These are phyloP conservation scores for Venustampulla echinocandica DNA, from an alignment of 495 filamentous ascomycete species.

Conservation along the genomic window DNA sequence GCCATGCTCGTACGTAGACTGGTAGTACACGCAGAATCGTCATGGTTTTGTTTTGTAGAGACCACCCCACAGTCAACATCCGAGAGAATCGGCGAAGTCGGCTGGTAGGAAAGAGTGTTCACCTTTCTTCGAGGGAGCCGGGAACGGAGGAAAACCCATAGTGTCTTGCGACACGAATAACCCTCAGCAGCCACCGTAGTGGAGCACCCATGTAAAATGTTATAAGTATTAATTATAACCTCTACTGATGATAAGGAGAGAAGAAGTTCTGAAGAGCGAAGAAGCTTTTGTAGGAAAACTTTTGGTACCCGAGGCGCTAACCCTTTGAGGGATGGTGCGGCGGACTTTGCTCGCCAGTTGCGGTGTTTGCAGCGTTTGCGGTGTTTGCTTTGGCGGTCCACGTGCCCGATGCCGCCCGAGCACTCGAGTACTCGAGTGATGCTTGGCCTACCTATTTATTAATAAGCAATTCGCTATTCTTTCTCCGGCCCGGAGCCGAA, in stretches of 20 bases:
- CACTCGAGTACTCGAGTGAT: too few relatives aligned
- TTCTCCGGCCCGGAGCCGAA: too few relatives aligned
- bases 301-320: too few relatives aligned
- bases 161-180: constrained; percentile 30
- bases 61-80: constrained; percentile 46
- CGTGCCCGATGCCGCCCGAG: too few relatives aligned
- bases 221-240: constrained; percentile 29
- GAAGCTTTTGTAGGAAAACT: constrained; percentile 11
- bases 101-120: constrained; percentile 31
- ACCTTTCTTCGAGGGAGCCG: constrained; percentile 39
- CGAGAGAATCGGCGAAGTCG: constrained; percentile 26
- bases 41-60: constrained; percentile 31
- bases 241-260: constrained; percentile 40
- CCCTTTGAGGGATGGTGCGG: not conserved
- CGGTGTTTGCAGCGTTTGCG: not conserved
- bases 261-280: constrained; percentile 13
- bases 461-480: too few relatives aligned
- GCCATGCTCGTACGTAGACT: not conserved
- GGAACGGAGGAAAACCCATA: constrained; percentile 48
- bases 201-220: constrained; percentile 36
- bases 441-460: too few relatives aligned
- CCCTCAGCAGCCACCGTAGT: constrained; percentile 45
- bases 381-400: too few relatives aligned
- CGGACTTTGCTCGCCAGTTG: not conserved
- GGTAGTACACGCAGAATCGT: too few relatives aligned